Conservation (phyloP, 1,139 yeast species). For the Trichomonascaceae sp. region DNA sequence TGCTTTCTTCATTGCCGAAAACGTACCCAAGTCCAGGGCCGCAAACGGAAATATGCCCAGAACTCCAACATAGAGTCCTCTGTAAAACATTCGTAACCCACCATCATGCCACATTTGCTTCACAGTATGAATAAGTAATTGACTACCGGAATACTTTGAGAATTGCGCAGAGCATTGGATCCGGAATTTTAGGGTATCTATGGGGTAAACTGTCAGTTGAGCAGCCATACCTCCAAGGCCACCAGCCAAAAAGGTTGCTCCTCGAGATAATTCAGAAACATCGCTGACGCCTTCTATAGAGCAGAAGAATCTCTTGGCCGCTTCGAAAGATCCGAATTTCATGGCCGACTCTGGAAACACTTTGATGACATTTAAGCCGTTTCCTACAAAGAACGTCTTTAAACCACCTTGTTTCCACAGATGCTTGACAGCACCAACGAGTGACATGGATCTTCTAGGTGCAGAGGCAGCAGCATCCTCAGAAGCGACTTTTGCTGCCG, state of each 20-base stretch:
- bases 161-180: constrained; percentile 35
- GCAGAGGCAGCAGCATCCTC: constrained; percentile 24
- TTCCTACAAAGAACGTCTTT: constrained; percentile 85
- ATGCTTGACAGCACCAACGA: constrained; percentile 61
- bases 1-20: constrained; percentile 76
- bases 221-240: constrained; percentile 94
- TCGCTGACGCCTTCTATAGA: constrained; percentile 70
- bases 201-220: constrained; percentile 88
- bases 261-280: constrained; percentile 62
- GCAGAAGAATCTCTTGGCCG: constrained; percentile 74
- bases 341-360: constrained; percentile 97
- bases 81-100: constrained; percentile 69
- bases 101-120: constrained; percentile 72
- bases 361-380: constrained; percentile 86
- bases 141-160: constrained; percentile 47
- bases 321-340: constrained; percentile 93
- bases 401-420: constrained; percentile 87
- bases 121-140: constrained; percentile 59
- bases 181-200: constrained; percentile 85
- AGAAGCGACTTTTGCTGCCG: constrained; percentile 16
- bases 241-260: constrained; percentile 84
- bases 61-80: constrained; percentile 84
- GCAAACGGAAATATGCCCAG: constrained; percentile 97
- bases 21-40: constrained; percentile 91
- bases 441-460: constrained; percentile 14